Conservation (phyloP, 768 basidiomycete genomes). For the Hemileccinum impolitum region DNA sequence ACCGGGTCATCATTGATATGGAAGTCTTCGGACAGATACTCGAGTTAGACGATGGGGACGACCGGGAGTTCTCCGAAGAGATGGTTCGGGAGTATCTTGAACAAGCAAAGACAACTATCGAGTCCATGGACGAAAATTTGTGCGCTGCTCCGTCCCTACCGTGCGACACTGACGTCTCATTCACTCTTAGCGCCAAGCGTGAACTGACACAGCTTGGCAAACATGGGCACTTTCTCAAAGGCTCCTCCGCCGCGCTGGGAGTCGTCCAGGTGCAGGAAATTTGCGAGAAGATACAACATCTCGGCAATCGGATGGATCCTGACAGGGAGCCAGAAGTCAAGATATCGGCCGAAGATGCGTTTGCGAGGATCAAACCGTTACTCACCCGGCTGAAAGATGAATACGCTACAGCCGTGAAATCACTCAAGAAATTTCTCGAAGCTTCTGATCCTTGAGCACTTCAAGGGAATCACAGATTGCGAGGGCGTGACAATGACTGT, state of each 20-base stretch:
- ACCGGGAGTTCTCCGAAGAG: slow-evolving; percentile 66
- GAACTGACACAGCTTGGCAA: slow-evolving; percentile 65
- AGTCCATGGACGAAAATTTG: slow-evolving; percentile 75
- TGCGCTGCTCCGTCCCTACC: slow-evolving; percentile 43
- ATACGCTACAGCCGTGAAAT: slow-evolving; percentile 63
- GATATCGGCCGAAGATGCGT: slow-evolving; percentile 49
- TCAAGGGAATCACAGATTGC: not conserved
- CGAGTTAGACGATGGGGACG: slow-evolving; percentile 87
- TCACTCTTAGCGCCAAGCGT: slow-evolving; percentile 42
- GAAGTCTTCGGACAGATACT: slow-evolving; percentile 82
- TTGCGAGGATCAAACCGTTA: slow-evolving; percentile 53
- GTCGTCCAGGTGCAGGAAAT: slow-evolving; percentile 74
- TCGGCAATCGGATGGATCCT: slow-evolving; percentile 52
- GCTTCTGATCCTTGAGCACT: slow-evolving; percentile 1
- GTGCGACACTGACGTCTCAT: slow-evolving; percentile 14
- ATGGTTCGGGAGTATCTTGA: slow-evolving; percentile 81
- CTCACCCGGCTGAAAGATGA: slow-evolving; percentile 62
- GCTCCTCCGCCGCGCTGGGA: slow-evolving; percentile 93
- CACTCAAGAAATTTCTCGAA: slow-evolving; percentile 48
- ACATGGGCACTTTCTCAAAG: slow-evolving; percentile 94
- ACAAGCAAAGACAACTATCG: slow-evolving; percentile 77
- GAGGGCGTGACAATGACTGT: slow-evolving; percentile 6
- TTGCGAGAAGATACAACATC: slow-evolving; percentile 91
- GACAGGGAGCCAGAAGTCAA: slow-evolving; percentile 50
- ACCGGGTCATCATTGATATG: slow-evolving; percentile 61